phyloP scores from a whole-genome alignment of 2,329 filamentous ascomycete genomes.

The Atkinsonella texensis region DNA sequence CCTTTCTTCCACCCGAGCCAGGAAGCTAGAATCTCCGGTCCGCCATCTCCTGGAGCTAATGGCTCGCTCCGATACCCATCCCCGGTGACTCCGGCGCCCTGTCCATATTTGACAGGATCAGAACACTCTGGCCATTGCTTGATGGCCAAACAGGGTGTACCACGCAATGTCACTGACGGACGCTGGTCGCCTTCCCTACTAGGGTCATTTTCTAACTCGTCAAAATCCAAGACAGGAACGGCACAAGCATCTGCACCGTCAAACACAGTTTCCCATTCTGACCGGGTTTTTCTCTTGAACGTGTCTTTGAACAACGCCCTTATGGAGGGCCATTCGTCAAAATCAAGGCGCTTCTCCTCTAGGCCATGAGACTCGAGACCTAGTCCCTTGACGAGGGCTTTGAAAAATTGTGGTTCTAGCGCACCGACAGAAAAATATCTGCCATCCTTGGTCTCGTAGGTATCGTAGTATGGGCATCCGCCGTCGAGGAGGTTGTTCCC shows the following conservation, averaged over 20 bases:
- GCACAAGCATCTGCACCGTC: constrained; percentile 88
- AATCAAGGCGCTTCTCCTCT: constrained; percentile 45
- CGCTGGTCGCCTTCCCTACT: constrained; percentile 55
- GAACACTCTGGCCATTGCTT: constrained; percentile 26
- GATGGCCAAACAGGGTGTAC: constrained; percentile 57
- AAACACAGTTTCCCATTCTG: constrained; percentile 77
- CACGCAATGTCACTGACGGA: constrained; percentile 54
- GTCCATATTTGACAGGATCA: constrained; percentile 37
- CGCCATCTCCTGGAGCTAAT: constrained; percentile 57
- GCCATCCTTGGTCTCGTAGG: constrained; percentile 72
- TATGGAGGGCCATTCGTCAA: constrained; percentile 55
- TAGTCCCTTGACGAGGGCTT: constrained; percentile 53
- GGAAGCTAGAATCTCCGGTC: constrained; percentile 51
- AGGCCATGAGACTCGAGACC: constrained; percentile 40
- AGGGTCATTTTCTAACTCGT: constrained; percentile 48
- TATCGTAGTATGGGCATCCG: constrained; percentile 79
- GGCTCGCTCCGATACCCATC: constrained; percentile 51
- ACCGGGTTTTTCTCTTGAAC: constrained; percentile 59
- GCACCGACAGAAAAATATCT: constrained; percentile 81
- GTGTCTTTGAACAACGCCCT: constrained; percentile 43
- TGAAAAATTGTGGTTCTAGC: constrained; percentile 79
- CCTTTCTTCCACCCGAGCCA: constrained; percentile 75
- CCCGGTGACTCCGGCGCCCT: constrained; percentile 53
- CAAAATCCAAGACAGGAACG: constrained; percentile 70
- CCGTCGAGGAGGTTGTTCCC: constrained; percentile 74